Evolutionary conservation across 257 asterid species (phyloP), one percentile per base, ranked within the genome.

Genomic region (Schizonepeta tenuifolia): DNA sequence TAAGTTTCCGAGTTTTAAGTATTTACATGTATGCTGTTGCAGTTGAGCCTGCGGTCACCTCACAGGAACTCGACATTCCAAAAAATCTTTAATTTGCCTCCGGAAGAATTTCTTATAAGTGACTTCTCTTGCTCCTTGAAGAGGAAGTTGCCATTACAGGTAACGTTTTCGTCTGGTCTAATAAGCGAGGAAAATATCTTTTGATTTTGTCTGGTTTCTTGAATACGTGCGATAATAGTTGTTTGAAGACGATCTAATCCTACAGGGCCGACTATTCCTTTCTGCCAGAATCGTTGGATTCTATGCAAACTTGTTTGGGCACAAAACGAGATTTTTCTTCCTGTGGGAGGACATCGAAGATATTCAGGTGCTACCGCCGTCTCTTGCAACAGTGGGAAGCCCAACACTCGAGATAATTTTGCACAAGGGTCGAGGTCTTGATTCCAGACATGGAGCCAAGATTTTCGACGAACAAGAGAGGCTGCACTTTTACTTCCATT

Each of bases 301-400:
- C 70, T 82, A 89, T 59, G 85, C 96, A 12, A 93, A 93, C 82
- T 75, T 93, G 44, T 91, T 93, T 75, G 97, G 97, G 67, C 96
- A 89, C 78, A 93, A 88, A 61, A 93, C 98, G 6, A 83, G 78
- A 74, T 89, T 93, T 65, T 93, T 81, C 87, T 88, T 93, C 83
- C 87, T 91, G 2, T 93, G 98, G 98, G 97, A 93, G 70, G 98
- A 93, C 80, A 89, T 93, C 14, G 96, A 91, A 77, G 96, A 93
- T 75, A 86, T 93, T 81, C 95, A 82, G 47, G 84, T 86, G 74
- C 90, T 86, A 50, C 85, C 97, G 2, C 96, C 97, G 22, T 91
- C 97, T 28, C 77, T 92, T 14, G 77, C 93, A 35, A 78, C 97
- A 3, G 88, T 91, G 14, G 95, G 97, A 49, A 91, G 97, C 78